Base-by-base conservation (phyloP, 139 green algal genomes). In the Micractinium sp. region DNA sequence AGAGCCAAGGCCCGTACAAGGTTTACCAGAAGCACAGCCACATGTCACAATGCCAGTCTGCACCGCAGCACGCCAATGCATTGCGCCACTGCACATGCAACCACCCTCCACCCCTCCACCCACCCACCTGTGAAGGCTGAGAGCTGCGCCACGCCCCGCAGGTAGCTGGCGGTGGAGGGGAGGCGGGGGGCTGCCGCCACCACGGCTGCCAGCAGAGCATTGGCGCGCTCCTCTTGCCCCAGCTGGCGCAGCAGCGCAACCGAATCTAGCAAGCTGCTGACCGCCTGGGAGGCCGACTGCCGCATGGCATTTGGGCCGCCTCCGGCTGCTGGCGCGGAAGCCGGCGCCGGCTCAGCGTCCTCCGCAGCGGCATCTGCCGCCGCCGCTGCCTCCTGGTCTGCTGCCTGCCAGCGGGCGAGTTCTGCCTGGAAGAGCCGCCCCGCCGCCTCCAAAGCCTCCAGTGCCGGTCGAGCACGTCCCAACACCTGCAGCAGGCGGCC, bases 61-160 rank as follows among this genome's bases (percentile, higher is more conserved):
- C 67, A 75, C 20, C 67, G 33, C 73, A 79, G 36, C 22, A 27
- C 63, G 77, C 35, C 23, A n/a, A 33, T 35, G 67, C 67, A 75
- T 75, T 56, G 67, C 22, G 25, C 25, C 23, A 5, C 67, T 56
- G 47, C 47, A 56, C 47, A 9, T 20, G 71, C 71, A 77, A 3
- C 20, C 63, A 31, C 63, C 22, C 3, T 29, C 63, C 19, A 25
- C 25, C 22, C 67, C 33, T 75, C 2, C 23, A 5, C 67, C 67
- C 31, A 31, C 80, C 31, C 47, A 85, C 80, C 80, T 47, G 47
- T 41, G 14, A 85, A 29, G 31, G 71, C 29, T 3, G 80, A 85
- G 47, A 85, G 80, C 80, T 85, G 80, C 27, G 80, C 80, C 7
- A 85, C 27, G 29, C 29, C 80, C 2, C 80, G 80, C 29, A 85